Percentiles rank a stretch among this genome's conserved stretches.
Evolutionary conservation across 2,329 filamentous ascomycete species (phyloP).

Genomic region (Aspergillus phoenicis): DNA sequence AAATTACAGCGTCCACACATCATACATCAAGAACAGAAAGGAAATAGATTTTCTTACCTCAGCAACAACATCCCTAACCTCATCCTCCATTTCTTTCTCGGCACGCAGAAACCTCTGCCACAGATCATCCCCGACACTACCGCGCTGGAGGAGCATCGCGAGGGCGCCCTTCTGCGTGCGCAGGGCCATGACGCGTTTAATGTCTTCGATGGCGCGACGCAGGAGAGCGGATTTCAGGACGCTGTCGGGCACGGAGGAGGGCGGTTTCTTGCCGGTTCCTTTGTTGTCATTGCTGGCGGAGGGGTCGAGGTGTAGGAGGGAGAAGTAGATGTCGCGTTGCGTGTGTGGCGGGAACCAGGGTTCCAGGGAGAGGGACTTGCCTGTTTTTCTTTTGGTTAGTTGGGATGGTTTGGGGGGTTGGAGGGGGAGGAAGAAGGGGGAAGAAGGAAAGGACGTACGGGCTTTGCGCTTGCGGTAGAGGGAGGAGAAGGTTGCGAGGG

Average conservation of each 20-base stretch:
- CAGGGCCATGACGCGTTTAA: conserved; percentile 86
- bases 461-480: conserved; percentile 93
- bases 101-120: conserved; percentile 90
- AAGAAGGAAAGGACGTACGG: conserved; percentile 53
- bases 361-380: conserved; percentile 78
- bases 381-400: conserved; percentile 48
- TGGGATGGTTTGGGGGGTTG: not conserved
- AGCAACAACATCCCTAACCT: conserved; percentile 88
- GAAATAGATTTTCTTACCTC: conserved; percentile 61
- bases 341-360: conserved; percentile 93
- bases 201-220: conserved; percentile 87
- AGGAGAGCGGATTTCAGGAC: conserved; percentile 86
- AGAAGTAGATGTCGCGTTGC: conserved; percentile 92
- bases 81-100: conserved; percentile 97
- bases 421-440: not conserved
- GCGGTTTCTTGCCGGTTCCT: conserved; percentile 42
- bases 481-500: conserved; percentile 86
- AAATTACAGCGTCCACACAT: too few species aligned
- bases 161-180: conserved; percentile 86
- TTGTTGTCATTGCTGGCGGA: conserved; percentile 63
- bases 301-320: conserved; percentile 77
- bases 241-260: conserved; percentile 70
- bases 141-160: conserved; percentile 78
- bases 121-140: conserved; percentile 92
- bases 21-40: too few species aligned